Base-by-base conservation (phyloP, 1,284 basidiomycete species). In the Leccinum huronense region DNA sequence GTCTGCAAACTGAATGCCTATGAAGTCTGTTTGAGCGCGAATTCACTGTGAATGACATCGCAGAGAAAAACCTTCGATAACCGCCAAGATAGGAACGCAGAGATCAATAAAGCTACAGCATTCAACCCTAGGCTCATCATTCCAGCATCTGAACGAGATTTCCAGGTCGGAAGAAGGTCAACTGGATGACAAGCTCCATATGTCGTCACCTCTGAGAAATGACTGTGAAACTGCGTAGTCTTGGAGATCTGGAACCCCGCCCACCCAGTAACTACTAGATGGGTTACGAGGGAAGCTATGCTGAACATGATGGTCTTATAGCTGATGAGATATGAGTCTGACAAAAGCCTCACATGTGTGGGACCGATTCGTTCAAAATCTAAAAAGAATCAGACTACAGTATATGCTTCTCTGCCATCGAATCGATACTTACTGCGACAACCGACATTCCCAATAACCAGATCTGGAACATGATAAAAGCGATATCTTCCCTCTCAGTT, bases 1-100 rank as follows among this genome's bases (percentile, higher is more conserved):
- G 90, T 93, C 75, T 91, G 88, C 90, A 89, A 92, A 55, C 90
- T 88, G 71, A 90, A 93, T 33, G 83, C 73, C 90, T 92, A 33
- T 27, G 27, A 34, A 16, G 3, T 51, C 23, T 51, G 19, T 23
- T 48, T 51, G 48, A 36, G 48, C 56, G 6, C 6, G 58, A 53
- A 19, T 56, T 58, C 19, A 11, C 8, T 27, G 45, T 9, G 42
- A 36, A 42, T n/a, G 27, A 36, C 34, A 30, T 30, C 31, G 19
- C 38, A 19, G 31, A 61, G 36, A 51, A 14, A 51, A 59, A 90
- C 90, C 83, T 89, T 91, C 70, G 89, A 80, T 30, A 93, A 79
- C 69, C 80, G 86, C 88, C 88, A 92, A 3, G 89, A 89, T 68
- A 93, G 76, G 71, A 88, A 82, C 13, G 74, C 78, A 30, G 88